Evolutionary conservation across 768 basidiomycete genomes (phyloP).

Genomic region (Dendrothele bispora): DNA sequence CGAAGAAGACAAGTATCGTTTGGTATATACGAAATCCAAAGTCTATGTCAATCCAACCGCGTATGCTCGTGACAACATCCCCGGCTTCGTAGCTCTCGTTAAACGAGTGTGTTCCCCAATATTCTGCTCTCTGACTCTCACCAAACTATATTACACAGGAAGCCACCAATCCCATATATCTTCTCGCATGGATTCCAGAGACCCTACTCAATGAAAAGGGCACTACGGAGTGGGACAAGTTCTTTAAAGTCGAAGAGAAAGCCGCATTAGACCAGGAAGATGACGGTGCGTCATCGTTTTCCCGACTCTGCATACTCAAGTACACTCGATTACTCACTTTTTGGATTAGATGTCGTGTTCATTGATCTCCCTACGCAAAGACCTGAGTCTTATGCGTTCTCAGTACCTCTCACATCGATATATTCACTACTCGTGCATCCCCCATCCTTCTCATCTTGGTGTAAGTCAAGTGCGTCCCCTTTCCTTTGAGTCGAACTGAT

Average conservation of each 20-base stretch:
- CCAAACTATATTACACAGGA: conserved; percentile 46
- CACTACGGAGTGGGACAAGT: conserved; percentile 85
- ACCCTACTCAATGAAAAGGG: conserved; percentile 81
- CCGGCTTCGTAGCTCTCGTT: conserved; percentile 90
- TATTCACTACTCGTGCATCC: conserved; percentile 88
- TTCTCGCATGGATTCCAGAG: conserved; percentile 95
- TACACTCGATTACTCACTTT: conserved; percentile 6
- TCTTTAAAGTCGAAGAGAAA: conserved; percentile 79
- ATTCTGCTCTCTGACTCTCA: conserved; percentile 9
- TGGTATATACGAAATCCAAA: conserved; percentile 90
- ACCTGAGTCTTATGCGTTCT: conserved; percentile 93
- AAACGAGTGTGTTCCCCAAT: conserved; percentile 62
- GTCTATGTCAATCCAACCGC: conserved; percentile 95
- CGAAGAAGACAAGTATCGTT: conserved; percentile 65
- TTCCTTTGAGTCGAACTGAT: conserved; percentile 12
- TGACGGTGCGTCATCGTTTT: conserved; percentile 50
- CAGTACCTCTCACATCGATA: conserved; percentile 86
- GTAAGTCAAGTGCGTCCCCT: conserved; percentile 39
- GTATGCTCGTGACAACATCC: conserved; percentile 89
- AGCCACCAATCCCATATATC: conserved; percentile 69
- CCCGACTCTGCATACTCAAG: no score
- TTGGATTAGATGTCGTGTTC: conserved; percentile 68
- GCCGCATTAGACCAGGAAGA: conserved; percentile 62
- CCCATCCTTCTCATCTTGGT: conserved; percentile 83
- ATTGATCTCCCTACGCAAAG: conserved; percentile 82